These are phyloP conservation scores for Colletotrichum orbiculare DNA, from an alignment of 2,329 filamentous ascomycete genomes.

Conservation along the genomic window DNA sequence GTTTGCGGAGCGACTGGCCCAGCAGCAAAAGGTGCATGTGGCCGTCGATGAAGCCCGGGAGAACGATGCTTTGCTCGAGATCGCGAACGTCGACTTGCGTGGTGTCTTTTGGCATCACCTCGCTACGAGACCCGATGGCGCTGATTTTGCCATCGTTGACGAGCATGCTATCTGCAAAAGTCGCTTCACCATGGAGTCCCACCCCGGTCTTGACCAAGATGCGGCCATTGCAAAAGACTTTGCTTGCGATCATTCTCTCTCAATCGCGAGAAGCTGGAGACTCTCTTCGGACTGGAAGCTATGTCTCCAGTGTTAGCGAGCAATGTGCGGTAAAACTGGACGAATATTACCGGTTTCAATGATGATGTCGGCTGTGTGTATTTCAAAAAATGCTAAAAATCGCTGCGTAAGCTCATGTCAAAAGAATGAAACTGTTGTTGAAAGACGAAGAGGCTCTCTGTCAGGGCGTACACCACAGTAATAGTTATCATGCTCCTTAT, in stretches of 20 bases:
- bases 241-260: neutral
- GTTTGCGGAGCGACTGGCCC: conserved; percentile 52
- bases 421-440: no score
- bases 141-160: conserved; percentile 11
- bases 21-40: conserved; percentile 57
- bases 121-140: conserved; percentile 8
- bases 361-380: no score
- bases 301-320: no score
- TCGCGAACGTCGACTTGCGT: neutral
- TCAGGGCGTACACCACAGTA: no score
- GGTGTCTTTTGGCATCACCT: neutral
- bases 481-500: no score
- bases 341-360: no score
- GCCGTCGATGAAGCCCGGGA: conserved; percentile 56
- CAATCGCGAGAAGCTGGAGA: no score
- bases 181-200: conserved; percentile 38
- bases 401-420: no score
- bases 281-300: no score
- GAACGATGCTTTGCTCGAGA: conserved; percentile 21
- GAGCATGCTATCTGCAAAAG: conserved; percentile 23
- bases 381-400: no score
- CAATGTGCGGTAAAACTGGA: no score
- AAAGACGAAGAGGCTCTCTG: no score
- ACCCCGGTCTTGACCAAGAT: conserved; percentile 42
- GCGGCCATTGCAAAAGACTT: conserved; percentile 44